phyloP scores from a whole-genome alignment of 2,329 filamentous ascomycete genomes.

The Phialophora chinensis region DNA sequence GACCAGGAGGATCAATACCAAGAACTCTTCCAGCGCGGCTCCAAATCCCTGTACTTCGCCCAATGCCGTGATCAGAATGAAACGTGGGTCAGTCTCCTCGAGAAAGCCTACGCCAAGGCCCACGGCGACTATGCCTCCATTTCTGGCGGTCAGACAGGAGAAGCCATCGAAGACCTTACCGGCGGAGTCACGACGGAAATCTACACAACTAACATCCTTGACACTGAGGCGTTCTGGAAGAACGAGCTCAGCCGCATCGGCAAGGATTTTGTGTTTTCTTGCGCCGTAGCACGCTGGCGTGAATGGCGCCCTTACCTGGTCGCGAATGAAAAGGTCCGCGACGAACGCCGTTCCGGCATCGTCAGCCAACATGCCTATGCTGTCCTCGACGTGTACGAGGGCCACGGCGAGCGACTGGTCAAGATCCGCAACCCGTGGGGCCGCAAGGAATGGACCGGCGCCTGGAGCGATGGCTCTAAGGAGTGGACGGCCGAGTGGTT shows the following conservation, averaged over 20 bases:
- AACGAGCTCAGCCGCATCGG: slow-evolving; percentile 82
- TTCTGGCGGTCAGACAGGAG: slow-evolving; percentile 73
- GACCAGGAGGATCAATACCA: slow-evolving; percentile 75
- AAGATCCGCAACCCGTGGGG: slow-evolving; percentile 76
- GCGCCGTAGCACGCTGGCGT: slow-evolving; percentile 51
- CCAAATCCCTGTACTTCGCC: slow-evolving; percentile 77
- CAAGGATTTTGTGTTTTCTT: slow-evolving; percentile 68
- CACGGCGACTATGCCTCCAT: slow-evolving; percentile 81
- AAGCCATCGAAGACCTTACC: slow-evolving; percentile 65
- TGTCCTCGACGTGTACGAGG: slow-evolving; percentile 65
- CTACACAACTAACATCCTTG: slow-evolving; percentile 54
- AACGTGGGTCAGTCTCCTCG: slow-evolving; percentile 79
- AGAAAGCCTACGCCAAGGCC: slow-evolving; percentile 78
- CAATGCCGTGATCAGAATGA: slow-evolving; percentile 77
- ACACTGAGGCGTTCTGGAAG: slow-evolving; percentile 82
- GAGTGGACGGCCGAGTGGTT: slow-evolving; percentile 86
- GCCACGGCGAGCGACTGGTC: slow-evolving; percentile 68
- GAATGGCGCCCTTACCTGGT: slow-evolving; percentile 37
- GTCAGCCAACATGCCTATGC: slow-evolving; percentile 62
- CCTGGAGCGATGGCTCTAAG: slow-evolving; percentile 82
- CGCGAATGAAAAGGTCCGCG: slow-evolving; percentile 39
- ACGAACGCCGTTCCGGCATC: slow-evolving; percentile 52
- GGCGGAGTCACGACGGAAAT: slow-evolving; percentile 58
- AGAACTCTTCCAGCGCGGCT: slow-evolving; percentile 74
- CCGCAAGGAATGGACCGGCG: slow-evolving; percentile 77